Conservation (phyloP, 805 yeast species). For the Peterozyma xylosa region DNA sequence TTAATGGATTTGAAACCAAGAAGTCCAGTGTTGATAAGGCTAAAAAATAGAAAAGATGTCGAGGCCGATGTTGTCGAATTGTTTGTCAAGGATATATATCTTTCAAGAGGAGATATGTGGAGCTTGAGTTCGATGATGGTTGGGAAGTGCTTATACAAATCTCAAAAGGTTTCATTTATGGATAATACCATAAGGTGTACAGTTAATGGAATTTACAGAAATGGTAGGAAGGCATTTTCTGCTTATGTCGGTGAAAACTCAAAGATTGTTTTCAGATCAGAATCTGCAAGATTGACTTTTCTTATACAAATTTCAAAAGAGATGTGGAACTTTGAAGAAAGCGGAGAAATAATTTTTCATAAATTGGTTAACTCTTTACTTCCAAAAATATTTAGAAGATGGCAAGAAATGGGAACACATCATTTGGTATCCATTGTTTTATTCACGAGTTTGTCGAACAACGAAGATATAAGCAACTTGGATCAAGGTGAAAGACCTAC, state of each 20-base stretch:
- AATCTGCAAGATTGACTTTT: slow-evolving; percentile 77
- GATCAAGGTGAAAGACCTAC: slow-evolving; percentile 66
- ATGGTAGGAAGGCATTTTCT: slow-evolving; percentile 65
- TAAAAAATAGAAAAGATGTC: slow-evolving; percentile 35
- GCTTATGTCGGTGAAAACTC: slow-evolving; percentile 73
- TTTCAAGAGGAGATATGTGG: slow-evolving; percentile 95
- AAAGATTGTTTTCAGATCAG: slow-evolving; percentile 81
- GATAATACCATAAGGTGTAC: slow-evolving; percentile 53
- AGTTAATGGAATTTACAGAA: slow-evolving; percentile 54
- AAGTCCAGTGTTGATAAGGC: slow-evolving; percentile 52
- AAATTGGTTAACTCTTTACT: slow-evolving; percentile 86
- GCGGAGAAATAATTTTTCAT: slow-evolving; percentile 90
- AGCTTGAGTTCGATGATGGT: slow-evolving; percentile 54
- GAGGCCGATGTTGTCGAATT: slow-evolving; percentile 80
- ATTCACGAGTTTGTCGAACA: slow-evolving; percentile 73
- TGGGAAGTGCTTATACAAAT: slow-evolving; percentile 56
- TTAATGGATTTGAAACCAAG: slow-evolving; percentile 61
- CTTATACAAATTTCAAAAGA: slow-evolving; percentile 86
- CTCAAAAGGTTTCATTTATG: slow-evolving; percentile 58
- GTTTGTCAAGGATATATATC: slow-evolving; percentile 67
- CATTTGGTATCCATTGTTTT: slow-evolving; percentile 86
- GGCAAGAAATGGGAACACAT: slow-evolving; percentile 84
- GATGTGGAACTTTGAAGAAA: slow-evolving; percentile 98
- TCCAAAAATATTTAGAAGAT: slow-evolving; percentile 80
- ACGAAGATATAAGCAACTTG: slow-evolving; percentile 41